Percentiles rank a stretch among this genome's conserved stretches.
Conservation (phyloP, 2,329 filamentous ascomycete genomes). For the Orbilia blumenaviensis region DNA sequence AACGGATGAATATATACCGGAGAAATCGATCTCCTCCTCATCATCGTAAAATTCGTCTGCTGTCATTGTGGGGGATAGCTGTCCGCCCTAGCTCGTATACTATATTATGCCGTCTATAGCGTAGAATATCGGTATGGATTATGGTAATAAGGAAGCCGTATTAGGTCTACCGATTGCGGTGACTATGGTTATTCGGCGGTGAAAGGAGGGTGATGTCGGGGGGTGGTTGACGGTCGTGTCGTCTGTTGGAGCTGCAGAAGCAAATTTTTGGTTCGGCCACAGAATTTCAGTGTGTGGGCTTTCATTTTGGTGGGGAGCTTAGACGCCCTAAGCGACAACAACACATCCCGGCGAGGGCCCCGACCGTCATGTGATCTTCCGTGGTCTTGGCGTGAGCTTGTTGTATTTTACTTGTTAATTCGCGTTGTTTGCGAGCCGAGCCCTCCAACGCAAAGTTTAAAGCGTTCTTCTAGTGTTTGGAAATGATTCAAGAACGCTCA, state of each 20-base stretch:
- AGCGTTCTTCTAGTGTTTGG: too few species aligned
- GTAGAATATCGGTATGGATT: neutral
- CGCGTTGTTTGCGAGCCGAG: too few species aligned
- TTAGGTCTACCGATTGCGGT: neutral
- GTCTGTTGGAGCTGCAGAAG: slow-evolving; percentile 5
- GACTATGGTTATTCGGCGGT: neutral
- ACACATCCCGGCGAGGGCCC: neutral
- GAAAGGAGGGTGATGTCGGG: slow-evolving; percentile 2
- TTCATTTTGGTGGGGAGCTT: slow-evolving; percentile 11
- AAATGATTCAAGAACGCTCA: too few species aligned
- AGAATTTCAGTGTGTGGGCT: slow-evolving; percentile 21
- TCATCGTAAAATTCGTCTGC: slow-evolving; percentile 77
- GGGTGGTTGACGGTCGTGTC: slow-evolving; percentile 8
- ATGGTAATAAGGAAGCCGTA: neutral
- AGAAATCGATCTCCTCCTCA: slow-evolving; percentile 93
- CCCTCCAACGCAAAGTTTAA: too few species aligned
- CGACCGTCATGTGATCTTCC: neutral
- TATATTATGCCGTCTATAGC: neutral
- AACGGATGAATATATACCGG: slow-evolving; percentile 63
- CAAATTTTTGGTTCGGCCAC: slow-evolving; percentile 42
- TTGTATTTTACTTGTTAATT: too few species aligned
- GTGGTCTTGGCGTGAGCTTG: neutral
- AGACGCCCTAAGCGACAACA: slow-evolving; percentile 15
- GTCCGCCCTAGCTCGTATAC: too few species aligned
- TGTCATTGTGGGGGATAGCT: slow-evolving; percentile 64